A percentile compares a stretch with the other conserved stretches of the same genome.
These are phyloP conservation scores for Solanum sparsipilum DNA, from an alignment of 257 asterid species.

Conservation along the genomic window DNA sequence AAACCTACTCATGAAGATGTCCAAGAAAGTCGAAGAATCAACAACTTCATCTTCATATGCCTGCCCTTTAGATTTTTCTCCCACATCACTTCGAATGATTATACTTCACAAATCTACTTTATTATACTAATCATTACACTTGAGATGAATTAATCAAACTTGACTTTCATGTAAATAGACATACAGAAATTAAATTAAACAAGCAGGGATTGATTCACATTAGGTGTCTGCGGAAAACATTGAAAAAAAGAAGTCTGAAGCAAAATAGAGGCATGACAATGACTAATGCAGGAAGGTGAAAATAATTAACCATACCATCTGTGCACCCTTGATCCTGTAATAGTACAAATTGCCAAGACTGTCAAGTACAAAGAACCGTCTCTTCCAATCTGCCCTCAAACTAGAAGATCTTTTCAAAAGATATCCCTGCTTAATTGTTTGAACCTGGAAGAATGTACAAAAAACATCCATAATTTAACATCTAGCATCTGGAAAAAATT, in stretches of 20 bases:
- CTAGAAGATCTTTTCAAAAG: slow-evolving; percentile 85
- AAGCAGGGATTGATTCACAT: not conserved
- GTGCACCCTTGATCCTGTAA: slow-evolving; percentile 71
- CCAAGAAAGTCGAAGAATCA: not conserved
- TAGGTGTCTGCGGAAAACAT: not conserved
- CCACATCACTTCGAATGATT: not conserved
- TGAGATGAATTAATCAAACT: not conserved
- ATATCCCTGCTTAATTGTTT: slow-evolving; percentile 91
- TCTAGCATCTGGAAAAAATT: not conserved
- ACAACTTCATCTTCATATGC: not conserved
- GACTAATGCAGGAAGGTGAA: not conserved
- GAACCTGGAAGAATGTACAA: slow-evolving; percentile 37
- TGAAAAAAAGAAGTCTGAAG: not conserved
- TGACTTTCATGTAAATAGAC: not conserved
- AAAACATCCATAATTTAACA: not conserved
- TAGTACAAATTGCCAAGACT: slow-evolving; percentile 82
- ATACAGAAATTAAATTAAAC: not conserved
- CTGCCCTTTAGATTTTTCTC: not conserved
- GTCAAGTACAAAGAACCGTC: slow-evolving; percentile 92
- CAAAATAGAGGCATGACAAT: not conserved
- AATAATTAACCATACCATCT: not conserved
- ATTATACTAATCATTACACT: not conserved
- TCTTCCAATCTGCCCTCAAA: slow-evolving; percentile 96
- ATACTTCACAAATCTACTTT: not conserved
- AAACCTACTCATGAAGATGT: not conserved